phyloP scores from a whole-genome alignment of 495 filamentous ascomycete genomes.

The Penicillium arizonense region DNA sequence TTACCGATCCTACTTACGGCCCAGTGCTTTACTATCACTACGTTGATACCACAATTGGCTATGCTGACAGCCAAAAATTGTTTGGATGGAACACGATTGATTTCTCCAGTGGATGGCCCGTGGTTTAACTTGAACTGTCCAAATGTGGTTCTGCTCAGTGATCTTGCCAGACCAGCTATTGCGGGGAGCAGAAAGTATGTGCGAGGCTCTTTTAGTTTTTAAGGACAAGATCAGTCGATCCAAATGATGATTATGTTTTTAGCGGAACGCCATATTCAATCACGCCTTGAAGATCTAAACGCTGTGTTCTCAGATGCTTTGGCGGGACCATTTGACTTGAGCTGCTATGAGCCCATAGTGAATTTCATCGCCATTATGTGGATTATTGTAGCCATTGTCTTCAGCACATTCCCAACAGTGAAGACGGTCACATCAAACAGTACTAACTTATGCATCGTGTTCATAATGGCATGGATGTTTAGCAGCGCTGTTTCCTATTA shows the following conservation, averaged over 20 bases:
- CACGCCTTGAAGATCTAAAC: no score
- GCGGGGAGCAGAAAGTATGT: neutral
- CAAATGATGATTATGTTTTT: neutral
- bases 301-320: no score
- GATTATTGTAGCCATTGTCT: slow-evolving; percentile 21
- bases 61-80: slow-evolving; percentile 59
- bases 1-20: slow-evolving; percentile 43
- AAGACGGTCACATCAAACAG: slow-evolving; percentile 21
- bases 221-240: neutral
- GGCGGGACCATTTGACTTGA: slow-evolving; percentile 12
- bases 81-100: slow-evolving; percentile 69
- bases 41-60: slow-evolving; percentile 62
- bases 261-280: no score
- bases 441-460: slow-evolving; percentile 25
- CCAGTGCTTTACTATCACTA: slow-evolving; percentile 74
- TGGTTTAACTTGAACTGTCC: slow-evolving; percentile 29
- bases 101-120: slow-evolving; percentile 68
- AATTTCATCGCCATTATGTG: slow-evolving; percentile 18
- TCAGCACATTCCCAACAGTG: slow-evolving; percentile 24
- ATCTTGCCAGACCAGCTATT: neutral
- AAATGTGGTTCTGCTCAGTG: neutral
- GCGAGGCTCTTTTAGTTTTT: slow-evolving; percentile 7
- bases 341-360: slow-evolving; percentile 15
- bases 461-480: slow-evolving; percentile 21
- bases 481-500: slow-evolving; percentile 23